Evolutionary conservation across 2,329 filamentous ascomycete genomes (phyloP).

Genomic region (Plenodomus biglobosus): DNA sequence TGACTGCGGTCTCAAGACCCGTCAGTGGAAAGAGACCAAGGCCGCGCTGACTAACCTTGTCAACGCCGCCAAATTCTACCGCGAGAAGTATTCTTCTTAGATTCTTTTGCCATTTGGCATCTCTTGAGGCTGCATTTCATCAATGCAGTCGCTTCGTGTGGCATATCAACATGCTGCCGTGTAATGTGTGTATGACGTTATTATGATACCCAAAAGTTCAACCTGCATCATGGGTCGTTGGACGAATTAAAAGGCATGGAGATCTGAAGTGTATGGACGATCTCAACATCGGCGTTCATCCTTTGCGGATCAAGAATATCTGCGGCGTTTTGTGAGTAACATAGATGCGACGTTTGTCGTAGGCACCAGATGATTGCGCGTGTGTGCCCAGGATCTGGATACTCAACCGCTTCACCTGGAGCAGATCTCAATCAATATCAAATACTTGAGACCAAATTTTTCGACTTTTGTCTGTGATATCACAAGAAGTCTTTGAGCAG

Average conservation of each 20-base stretch:
- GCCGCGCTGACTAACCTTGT: slow-evolving; percentile 95
- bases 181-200: slow-evolving; percentile 46
- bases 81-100: slow-evolving; percentile 76
- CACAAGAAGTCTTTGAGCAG: no score
- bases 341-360: background rate
- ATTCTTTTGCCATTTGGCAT: slow-evolving; percentile 29
- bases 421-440: background rate
- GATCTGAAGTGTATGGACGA: slow-evolving; percentile 34
- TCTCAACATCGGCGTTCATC: slow-evolving; percentile 46
- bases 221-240: slow-evolving; percentile 46
- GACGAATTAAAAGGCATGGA: slow-evolving; percentile 26
- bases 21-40: slow-evolving; percentile 98
- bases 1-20: slow-evolving; percentile 98
- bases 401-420: background rate
- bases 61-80: slow-evolving; percentile 96
- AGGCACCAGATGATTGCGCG: background rate
- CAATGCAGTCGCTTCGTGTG: slow-evolving; percentile 34
- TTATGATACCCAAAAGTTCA: slow-evolving; percentile 49
- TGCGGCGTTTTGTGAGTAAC: slow-evolving; percentile 8
- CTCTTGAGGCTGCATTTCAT: slow-evolving; percentile 32
- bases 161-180: slow-evolving; percentile 44
- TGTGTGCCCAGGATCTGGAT: background rate
- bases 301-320: slow-evolving; percentile 14
- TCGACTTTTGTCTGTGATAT: no score
- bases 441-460: background rate